Base-by-base conservation (phyloP, 1,284 basidiomycete species). In the Cystobasidium pallidum region DNA sequence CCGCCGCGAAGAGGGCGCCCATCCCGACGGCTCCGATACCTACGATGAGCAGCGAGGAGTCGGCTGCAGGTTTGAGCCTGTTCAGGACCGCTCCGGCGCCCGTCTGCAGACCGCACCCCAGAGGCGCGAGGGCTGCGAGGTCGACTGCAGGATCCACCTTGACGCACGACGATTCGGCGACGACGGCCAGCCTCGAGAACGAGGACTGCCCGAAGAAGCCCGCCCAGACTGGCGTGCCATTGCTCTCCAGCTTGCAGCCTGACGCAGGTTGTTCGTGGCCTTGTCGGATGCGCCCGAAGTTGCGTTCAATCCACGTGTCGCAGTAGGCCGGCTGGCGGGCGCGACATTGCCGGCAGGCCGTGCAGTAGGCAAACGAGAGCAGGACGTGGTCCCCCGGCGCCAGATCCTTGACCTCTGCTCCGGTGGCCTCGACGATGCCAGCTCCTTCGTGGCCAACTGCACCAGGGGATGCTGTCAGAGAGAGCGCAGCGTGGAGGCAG, bases 371-470 rank as follows among this genome's bases (percentile, higher is more conserved):
- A 51, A 72, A 75, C 17, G 66, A 70, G 26, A 75, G 70, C 3
- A 76, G 72, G 24, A 75, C 74, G 2, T 28, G 17, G 24, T 76
- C 73, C 2, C 55, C 57, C 43, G 41, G 57, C 17, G 21, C 13
- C 17, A 74, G 64, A 30, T 58, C 30, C 13, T 32, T 49, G 41
- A 75, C 76, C 10, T 52, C 54, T 26, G 49, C 51, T 3, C 76
- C 76, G 21, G 74, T 61, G 11, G 45, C n/a, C n/a, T 73, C 17
- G 26, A 77, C 73, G 1, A 19, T 32, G 8, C 76, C 76, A 13
- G 66, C 26, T 36, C 76, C 76, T 55, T 77, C 76, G 47, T 73
- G 74, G 0, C 75, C 76, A n/a, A 68, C 62, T 24, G 54, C 19
- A n/a, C 7, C n/a, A 45, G n/a, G n/a, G n/a, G 43, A 15, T 11